Percentiles rank a stretch among this genome's conserved stretches.
Conservation (phyloP, 1,284 basidiomycete genomes). For the Rhodotorula sp. region DNA sequence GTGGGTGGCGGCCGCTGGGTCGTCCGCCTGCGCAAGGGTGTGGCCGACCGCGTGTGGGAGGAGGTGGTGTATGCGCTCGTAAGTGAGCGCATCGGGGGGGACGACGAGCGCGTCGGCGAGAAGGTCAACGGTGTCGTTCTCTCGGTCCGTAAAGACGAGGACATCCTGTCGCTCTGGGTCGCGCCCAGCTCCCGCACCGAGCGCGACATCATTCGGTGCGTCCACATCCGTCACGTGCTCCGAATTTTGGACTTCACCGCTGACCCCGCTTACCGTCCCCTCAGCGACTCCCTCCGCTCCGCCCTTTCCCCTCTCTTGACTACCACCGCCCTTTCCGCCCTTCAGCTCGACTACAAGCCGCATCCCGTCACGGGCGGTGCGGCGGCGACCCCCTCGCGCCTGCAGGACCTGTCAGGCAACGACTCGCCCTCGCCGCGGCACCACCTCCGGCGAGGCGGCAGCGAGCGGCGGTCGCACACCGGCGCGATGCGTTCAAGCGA, state of each 20-base stretch:
- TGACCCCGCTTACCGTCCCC: not conserved
- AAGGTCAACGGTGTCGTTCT: constrained; percentile 45
- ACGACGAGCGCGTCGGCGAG: constrained; percentile 31
- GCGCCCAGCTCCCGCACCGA: constrained; percentile 35
- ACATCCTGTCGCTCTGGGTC: constrained; percentile 46
- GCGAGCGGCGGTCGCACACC: constrained; percentile 12
- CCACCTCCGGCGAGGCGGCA: constrained; percentile 14
- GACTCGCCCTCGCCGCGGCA: constrained; percentile 18
- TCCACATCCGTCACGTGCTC: no score
- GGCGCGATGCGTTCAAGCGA: not conserved
- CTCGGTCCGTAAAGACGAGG: constrained; percentile 45
- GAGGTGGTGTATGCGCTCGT: constrained; percentile 44
- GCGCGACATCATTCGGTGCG: constrained; percentile 40
- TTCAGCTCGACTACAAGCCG: constrained; percentile 44
- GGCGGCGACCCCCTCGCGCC: constrained; percentile 8
- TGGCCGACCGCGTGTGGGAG: constrained; percentile 47
- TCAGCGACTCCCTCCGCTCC: constrained; percentile 34
- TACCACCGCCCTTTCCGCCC: constrained; percentile 19
- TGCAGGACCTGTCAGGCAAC: constrained; percentile 11
- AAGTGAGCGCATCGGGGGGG: constrained; percentile 36
- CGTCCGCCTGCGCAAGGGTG: constrained; percentile 50
- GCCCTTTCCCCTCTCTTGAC: constrained; percentile 35
- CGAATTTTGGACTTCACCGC: no score
- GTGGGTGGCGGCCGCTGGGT: constrained; percentile 54
- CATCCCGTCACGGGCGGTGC: constrained; percentile 30